Evolutionary conservation across 208 protist species (phyloP).

Genomic region (Herpetomonas tarakana): DNA sequence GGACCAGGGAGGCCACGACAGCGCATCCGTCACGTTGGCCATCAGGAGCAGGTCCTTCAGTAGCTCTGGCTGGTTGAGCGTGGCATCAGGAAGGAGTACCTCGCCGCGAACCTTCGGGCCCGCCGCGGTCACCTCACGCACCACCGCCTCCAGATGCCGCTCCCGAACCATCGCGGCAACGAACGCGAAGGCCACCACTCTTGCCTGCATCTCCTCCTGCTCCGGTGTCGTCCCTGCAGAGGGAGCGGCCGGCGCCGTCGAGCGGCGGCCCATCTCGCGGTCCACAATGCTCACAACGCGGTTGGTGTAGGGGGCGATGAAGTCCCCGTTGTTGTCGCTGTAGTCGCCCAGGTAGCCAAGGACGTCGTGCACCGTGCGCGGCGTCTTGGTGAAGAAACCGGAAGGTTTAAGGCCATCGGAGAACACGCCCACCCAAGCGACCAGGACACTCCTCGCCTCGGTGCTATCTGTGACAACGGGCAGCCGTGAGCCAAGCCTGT

Average conservation of each 20-base stretch:
- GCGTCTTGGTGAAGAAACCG: conserved; percentile 19
- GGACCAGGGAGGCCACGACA: conserved; percentile 13
- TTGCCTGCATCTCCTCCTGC: neutral
- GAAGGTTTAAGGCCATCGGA: conserved; percentile 25
- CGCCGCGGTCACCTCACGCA: conserved; percentile 21
- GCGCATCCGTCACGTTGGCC: neutral
- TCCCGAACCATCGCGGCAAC: conserved; percentile 26
- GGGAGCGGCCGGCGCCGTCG: no score
- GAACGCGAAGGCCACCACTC: conserved; percentile 7
- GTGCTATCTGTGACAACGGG: conserved; percentile 6
- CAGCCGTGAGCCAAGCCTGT: neutral
- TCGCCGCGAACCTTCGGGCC: conserved; percentile 9
- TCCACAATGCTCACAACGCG: conserved; percentile 25
- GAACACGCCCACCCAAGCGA: conserved; percentile 29
- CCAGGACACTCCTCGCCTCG: conserved; percentile 10
- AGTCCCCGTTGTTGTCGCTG: conserved; percentile 19
- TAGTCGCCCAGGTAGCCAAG: conserved; percentile 19
- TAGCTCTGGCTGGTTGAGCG: conserved; percentile 4
- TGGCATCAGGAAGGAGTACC: conserved; percentile 22
- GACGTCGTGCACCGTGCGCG: conserved; percentile 26
- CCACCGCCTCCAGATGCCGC: conserved; percentile 20
- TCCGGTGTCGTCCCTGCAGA: neutral
- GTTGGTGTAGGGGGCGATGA: conserved; percentile 21
- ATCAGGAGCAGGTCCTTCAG: conserved; percentile 7
- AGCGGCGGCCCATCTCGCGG: conserved; percentile 5